Evolutionary conservation across 345 rosid genomes (phyloP), one percentile per base, ranked within the genome.

Genomic region (Aurinia saxatilis): DNA sequence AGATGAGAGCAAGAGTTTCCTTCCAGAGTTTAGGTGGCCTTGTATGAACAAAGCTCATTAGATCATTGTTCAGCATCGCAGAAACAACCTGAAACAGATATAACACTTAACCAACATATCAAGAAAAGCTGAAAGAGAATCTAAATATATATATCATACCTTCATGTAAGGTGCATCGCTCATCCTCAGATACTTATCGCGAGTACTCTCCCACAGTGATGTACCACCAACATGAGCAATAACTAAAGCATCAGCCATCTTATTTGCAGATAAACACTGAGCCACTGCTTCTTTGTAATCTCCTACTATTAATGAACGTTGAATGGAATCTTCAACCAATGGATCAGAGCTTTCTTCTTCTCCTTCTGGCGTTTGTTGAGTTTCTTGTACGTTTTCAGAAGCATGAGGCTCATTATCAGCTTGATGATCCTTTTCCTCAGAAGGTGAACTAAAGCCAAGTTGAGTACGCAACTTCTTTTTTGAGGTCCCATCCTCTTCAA

Each of bases 1-100:
- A 90, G 19, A 95, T 80, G 68, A 90, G 90, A 25, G 95, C 96
- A 50, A 93, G 92, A 7, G 99, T 90, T 66, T 93, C 97, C 71
- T 93, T 93, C 99, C 99, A 93, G 75, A 77, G 84, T 66, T 83
- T 87, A 56, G 68, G 84, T 38, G 97, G 84, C 77, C 97, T 79
- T 35, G 82, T 71, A 55, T 83, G 75, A 44, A 93, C 82, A 54
- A 85, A 86, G 81, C 77, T 84, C 78, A 67, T 68, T 57, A 93
- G 92, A 76, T 93, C 92, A 73, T 90, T 88, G 80, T 80, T 83
- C 76, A 87, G 92, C 99, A 90, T 84, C n/a, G 96, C 96, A 73
- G 88, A 76, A 65, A 93, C 95, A 76, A 88, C 83, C 99, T 93
- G 77, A 74, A 70, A 70, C 15, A 66, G 50, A 75, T 65, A 63